phyloP scores from a whole-genome alignment of 2,329 filamentous ascomycete species.

The Sarocladiaceae sp. region DNA sequence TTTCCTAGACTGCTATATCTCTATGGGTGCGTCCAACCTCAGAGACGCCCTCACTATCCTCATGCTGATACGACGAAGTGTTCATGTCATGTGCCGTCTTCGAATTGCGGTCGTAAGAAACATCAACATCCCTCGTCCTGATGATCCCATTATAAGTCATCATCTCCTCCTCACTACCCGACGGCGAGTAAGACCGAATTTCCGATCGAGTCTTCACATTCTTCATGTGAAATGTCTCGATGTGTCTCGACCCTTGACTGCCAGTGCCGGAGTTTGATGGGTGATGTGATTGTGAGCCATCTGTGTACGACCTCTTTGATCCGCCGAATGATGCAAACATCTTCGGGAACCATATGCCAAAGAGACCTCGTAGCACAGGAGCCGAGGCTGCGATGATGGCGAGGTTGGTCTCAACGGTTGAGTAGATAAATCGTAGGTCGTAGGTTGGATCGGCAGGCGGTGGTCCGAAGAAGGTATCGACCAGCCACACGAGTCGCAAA shows the following conservation, averaged over 20 bases:
- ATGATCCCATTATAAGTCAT: conserved; percentile 36
- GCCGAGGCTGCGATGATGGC: conserved; percentile 29
- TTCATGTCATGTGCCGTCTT: too few relatives aligned
- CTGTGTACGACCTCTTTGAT: not conserved
- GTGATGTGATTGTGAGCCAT: not conserved
- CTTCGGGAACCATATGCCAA: conserved; percentile 25
- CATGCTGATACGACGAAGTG: too few relatives aligned
- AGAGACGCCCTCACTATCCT: too few relatives aligned
- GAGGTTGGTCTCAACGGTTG: conserved; percentile 30
- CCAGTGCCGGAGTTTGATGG: not conserved
- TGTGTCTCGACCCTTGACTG: not conserved
- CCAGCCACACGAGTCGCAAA: conserved; percentile 20
- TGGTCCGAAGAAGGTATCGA: not conserved
- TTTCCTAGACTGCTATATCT: too few relatives aligned
- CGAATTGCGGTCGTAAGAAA: too few relatives aligned
- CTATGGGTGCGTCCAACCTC: too few relatives aligned
- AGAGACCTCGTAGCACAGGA: conserved; percentile 30
- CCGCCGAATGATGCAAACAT: conserved; percentile 18
- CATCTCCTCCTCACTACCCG: conserved; percentile 32
- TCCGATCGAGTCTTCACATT: conserved; percentile 15
- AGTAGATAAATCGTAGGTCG: conserved; percentile 27
- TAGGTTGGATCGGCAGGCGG: conserved; percentile 18
- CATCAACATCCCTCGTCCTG: conserved; percentile 21
- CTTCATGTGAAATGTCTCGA: not conserved
- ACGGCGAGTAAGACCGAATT: conserved; percentile 27